Base-by-base conservation (phyloP, 164 flowering plant species). In the Chloranthus sessilifolius region DNA sequence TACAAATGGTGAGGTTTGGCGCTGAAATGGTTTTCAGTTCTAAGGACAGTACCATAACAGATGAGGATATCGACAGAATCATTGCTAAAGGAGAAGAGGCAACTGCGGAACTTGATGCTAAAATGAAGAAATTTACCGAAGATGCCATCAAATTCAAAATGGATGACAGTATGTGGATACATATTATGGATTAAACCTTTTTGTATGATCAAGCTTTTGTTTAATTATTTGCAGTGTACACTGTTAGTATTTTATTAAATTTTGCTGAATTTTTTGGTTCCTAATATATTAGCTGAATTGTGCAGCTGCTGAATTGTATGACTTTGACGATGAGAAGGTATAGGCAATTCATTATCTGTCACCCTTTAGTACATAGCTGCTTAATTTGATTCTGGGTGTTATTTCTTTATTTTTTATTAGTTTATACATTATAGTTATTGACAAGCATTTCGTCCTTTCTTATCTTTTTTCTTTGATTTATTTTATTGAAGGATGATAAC, bases 21-120 rank as follows among this genome's bases (percentile, higher is more conserved):
- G 99, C 97, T 54, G 99, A 94, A 73, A 94, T 94, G 99, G 99
- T 94, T 56, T 94, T 94, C 74, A 89, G 96, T 69, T 89, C 99
- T 31, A 88, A 88, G 60, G 99, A 94, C 41, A 89, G 96, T 76
- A 94, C 97, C 14, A 83, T 94, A 46, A 94, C 97, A 14, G 97
- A 94, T 70, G 99, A 94, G 60, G 99, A 94, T 66, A 89, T 94
- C 36, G 99, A 94, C 56, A 78, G 97, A 61, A 94, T 89, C 35
- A 94, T 94, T 54, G 99, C 99, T 33, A 89, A 83, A 69, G 99
- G 99, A 74, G 99, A 94, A 68, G 99, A 81, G 64, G 82, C 99
- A 50, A 94, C 97, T 12, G 96, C 97, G 47, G 97, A 89, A 62
- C 95, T 94, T 65, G 99, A 94, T 87, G 99, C 97, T 26, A 94